Evolutionary conservation across 2,329 filamentous ascomycete species (phyloP), one percentile per base, ranked within the genome.

Genomic region (Trichoderma breve): DNA sequence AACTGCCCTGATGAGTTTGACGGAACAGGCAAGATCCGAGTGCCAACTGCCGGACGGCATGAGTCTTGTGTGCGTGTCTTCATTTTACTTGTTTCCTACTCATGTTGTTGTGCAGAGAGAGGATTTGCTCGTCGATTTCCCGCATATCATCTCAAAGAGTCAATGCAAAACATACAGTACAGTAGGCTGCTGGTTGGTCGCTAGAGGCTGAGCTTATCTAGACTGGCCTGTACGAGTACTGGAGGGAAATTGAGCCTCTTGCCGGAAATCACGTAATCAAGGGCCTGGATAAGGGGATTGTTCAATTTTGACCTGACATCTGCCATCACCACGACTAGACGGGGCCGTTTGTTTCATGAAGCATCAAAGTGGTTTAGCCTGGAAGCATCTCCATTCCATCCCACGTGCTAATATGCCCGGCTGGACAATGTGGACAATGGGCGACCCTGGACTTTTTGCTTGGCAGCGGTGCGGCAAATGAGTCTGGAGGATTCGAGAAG

Each of bases 401-500:
- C 66, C 66, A 70, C 66, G 66, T 70, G 66, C 66, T 53, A 62
- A 70, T 47, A 70, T 70, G n/a, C 57, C 55, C 66, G 36, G 66
- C 55, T 58, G 57, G 57, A 62, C 18, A 32, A 30, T 53, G 39
- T 43, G 39, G 39, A 43, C 39, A 43, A 43, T 43, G 39, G 39
- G 61, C 39, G 47, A 62, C 39, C 57, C 55, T 60, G n/a, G 55
- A 14, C 24, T 11, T 24, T 28, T 28, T 30, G 34, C 53, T 24
- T 34, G 58, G 67, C 67, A 53, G 57, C 58, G 39, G 57, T 36
- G 67, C 34, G 18, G 36, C 53, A 51, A 69, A 69, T 28, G 24
- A 60, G 64, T 32, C 34, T 68, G 26, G 53, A 61, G 55, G 55
- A 58, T 65, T 65, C 24, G 43, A 65, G 51, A 26, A 65, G 43